Conservation (phyloP, 164 flowering plant genomes). For the Warburgia ugandensis region DNA sequence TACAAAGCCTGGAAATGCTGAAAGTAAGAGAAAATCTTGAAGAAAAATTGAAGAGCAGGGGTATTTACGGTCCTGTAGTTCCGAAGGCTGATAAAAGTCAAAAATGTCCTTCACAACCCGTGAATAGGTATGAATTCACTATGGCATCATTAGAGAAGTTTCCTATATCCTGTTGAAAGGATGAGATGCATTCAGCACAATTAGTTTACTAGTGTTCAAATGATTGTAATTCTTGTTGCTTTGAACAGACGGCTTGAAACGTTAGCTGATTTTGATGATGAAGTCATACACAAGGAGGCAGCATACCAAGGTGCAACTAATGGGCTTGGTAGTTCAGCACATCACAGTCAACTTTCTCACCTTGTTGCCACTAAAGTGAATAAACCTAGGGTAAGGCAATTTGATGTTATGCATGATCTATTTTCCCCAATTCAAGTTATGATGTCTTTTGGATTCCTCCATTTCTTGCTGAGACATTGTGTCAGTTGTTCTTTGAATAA, state of each 20-base stretch:
- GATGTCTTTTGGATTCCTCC: too few species aligned
- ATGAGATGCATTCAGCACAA: background rate
- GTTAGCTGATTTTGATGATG: slow-evolving; percentile 79
- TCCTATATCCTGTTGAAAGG: background rate
- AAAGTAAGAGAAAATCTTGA: slow-evolving; percentile 76
- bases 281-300: slow-evolving; percentile 27
- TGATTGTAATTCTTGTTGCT: slow-evolving; percentile 10
- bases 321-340: slow-evolving; percentile 22
- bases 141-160: background rate
- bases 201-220: background rate
- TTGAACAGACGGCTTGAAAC: slow-evolving; percentile 59
- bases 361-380: slow-evolving; percentile 33
- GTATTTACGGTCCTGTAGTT: slow-evolving; percentile 31
- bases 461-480: too few species aligned
- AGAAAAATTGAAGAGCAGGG: slow-evolving; percentile 71
- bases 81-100: slow-evolving; percentile 26
- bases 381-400: slow-evolving; percentile 58
- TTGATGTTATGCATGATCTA: too few species aligned
- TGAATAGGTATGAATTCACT: slow-evolving; percentile 38
- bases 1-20: slow-evolving; percentile 76
- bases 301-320: slow-evolving; percentile 17
- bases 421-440: too few species aligned
- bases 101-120: slow-evolving; percentile 23
- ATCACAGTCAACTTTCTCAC: slow-evolving; percentile 32
- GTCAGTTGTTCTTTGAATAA: too few species aligned